Percentiles rank a stretch among this genome's conserved stretches.
Conservation (phyloP, 495 filamentous ascomycete species). For the Staphylotrichum tortipilum region DNA sequence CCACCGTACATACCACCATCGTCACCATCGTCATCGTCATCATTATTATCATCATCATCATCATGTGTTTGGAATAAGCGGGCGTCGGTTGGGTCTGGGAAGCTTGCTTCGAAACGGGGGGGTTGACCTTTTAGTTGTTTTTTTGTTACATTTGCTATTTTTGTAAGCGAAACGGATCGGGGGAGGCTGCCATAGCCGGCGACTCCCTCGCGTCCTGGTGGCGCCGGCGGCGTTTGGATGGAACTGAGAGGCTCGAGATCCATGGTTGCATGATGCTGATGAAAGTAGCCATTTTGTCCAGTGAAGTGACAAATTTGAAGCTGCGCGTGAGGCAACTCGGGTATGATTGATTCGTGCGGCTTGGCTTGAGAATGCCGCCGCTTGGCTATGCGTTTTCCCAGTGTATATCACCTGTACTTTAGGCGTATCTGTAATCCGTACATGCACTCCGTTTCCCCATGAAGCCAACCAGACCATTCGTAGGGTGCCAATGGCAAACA, state of each 20-base stretch:
- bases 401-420: too few species aligned
- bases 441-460: too few species aligned
- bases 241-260: not conserved
- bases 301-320: not conserved
- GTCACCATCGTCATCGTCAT: not conserved
- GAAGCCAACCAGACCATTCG: too few species aligned
- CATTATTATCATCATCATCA: not conserved
- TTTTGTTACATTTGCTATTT: not conserved
- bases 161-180: not conserved
- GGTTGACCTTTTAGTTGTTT: not conserved
- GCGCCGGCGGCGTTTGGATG: not conserved
- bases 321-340: too few species aligned
- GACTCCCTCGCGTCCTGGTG: too few species aligned
- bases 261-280: slow-evolving; percentile 1
- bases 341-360: too few species aligned
- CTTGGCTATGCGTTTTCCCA: too few species aligned
- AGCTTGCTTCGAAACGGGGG: not conserved
- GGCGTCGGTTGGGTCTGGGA: not conserved
- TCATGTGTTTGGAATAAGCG: not conserved
- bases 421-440: too few species aligned
- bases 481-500: too few species aligned
- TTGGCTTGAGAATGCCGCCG: too few species aligned
- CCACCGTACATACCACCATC: not conserved
- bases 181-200: not conserved
- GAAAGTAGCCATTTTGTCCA: not conserved